phyloP scores from a whole-genome alignment of 768 basidiomycete genomes.

The Hebeloma cylindrosporum region DNA sequence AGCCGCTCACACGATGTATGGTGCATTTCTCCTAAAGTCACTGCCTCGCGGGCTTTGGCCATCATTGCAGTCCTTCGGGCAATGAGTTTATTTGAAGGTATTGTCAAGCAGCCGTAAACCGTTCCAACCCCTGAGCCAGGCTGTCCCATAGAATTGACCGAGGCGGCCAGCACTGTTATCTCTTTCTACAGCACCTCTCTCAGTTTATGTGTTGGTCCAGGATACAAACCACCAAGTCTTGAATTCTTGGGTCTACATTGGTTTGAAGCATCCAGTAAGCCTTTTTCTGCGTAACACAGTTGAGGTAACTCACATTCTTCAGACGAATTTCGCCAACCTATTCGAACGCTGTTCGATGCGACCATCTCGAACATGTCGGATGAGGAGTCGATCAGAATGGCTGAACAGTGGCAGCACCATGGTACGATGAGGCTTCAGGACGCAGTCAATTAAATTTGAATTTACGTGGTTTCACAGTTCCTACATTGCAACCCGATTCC shows the following conservation, averaged over 20 bases:
- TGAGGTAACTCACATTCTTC: constrained; percentile 12
- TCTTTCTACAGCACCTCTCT: constrained; percentile 81
- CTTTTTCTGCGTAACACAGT: neutral
- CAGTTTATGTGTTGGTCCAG: constrained; percentile 54
- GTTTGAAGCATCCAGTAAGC: constrained; percentile 72
- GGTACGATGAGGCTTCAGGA: constrained; percentile 39
- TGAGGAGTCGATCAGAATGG: constrained; percentile 55
- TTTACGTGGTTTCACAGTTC: constrained; percentile 43
- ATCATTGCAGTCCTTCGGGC: constrained; percentile 68
- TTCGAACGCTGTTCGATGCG: constrained; percentile 77
- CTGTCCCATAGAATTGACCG: constrained; percentile 61
- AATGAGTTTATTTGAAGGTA: constrained; percentile 74
- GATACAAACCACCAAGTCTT: constrained; percentile 69
- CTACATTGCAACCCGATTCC: constrained; percentile 57
- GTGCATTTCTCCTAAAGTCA: constrained; percentile 69
- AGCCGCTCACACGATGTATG: constrained; percentile 49
- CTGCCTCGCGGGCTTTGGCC: constrained; percentile 68
- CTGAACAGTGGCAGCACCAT: constrained; percentile 64
- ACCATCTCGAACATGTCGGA: constrained; percentile 67
- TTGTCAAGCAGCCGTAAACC: neutral
- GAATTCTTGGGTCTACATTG: constrained; percentile 72
- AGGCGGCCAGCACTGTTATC: constrained; percentile 70
- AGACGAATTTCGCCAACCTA: constrained; percentile 79
- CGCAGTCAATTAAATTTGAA: neutral
- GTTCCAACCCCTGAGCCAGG: constrained; percentile 2